These are phyloP conservation scores for Heimioporus sp. DNA, from an alignment of 768 basidiomycete genomes.

Conservation along the genomic window DNA sequence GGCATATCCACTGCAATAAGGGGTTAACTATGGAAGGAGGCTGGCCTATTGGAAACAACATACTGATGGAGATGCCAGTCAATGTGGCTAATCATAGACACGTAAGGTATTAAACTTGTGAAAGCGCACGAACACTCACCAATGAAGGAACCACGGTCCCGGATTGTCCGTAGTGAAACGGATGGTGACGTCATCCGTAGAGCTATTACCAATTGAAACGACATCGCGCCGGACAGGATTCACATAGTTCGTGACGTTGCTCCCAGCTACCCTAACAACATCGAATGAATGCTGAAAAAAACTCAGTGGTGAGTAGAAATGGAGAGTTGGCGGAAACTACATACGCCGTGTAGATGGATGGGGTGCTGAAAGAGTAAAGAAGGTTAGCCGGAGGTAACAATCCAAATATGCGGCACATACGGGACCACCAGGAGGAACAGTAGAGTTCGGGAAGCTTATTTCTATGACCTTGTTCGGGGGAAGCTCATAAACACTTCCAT, in stretches of 20 bases:
- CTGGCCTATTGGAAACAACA: background rate
- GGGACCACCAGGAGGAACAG: conserved; percentile 19
- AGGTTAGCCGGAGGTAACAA: background rate
- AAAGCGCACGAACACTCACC: conserved; percentile 6
- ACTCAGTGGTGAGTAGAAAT: background rate
- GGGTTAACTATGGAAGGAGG: background rate
- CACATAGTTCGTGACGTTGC: conserved; percentile 24
- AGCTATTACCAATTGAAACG: conserved; percentile 11
- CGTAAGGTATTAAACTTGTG: background rate
- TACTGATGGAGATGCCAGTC: conserved; percentile 31
- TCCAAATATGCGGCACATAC: conserved; percentile 11
- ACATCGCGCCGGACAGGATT: conserved; percentile 32
- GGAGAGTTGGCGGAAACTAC: conserved; percentile 2
- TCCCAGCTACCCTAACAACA: conserved; percentile 30
- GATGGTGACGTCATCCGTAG: conserved; percentile 47
- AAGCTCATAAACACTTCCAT: conserved; percentile 43
- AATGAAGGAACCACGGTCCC: conserved; percentile 54
- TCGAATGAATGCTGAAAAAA: conserved; percentile 29
- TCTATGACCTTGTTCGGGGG: conserved; percentile 43
- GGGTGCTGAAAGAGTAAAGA: conserved; percentile 21
- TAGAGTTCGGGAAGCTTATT: conserved; percentile 37
- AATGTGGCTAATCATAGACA: conserved; percentile 19
- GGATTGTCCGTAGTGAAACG: conserved; percentile 62
- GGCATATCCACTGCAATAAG: conserved; percentile 22
- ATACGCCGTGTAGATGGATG: conserved; percentile 36